These are phyloP conservation scores for Apiotrichum mycotoxinovorans DNA, from an alignment of 1,284 basidiomycete species.

Conservation along the genomic window DNA sequence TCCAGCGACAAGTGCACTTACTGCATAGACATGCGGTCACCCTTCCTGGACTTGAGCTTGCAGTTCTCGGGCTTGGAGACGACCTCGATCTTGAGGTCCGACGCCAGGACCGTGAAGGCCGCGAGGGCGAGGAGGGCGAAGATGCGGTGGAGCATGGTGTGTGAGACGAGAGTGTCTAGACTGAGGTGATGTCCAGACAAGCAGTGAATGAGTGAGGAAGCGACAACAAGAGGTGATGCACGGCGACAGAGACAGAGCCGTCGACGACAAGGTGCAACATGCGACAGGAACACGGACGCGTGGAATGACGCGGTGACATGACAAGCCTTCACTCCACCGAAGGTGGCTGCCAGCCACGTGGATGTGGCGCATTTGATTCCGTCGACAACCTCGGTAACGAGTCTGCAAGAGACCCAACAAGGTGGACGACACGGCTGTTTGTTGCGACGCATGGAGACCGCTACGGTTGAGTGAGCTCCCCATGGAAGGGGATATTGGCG, in stretches of 20 bases:
- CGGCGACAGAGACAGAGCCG: too few relatives aligned
- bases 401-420: background rate
- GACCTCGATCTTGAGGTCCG: constrained; percentile 47
- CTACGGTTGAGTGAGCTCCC: too few relatives aligned
- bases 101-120: constrained; percentile 8
- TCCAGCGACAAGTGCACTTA: constrained; percentile 31
- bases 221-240: too few relatives aligned
- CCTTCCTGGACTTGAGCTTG: constrained; percentile 52
- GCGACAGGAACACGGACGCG: too few relatives aligned
- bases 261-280: too few relatives aligned
- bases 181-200: background rate
- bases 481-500: too few relatives aligned
- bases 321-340: too few relatives aligned
- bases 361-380: too few relatives aligned
- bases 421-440: too few relatives aligned
- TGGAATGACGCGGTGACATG: too few relatives aligned
- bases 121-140: constrained; percentile 14
- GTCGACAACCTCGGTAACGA: too few relatives aligned
- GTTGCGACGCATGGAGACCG: too few relatives aligned
- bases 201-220: background rate
- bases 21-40: constrained; percentile 55
- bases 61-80: constrained; percentile 51
- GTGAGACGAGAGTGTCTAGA: background rate
- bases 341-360: background rate
- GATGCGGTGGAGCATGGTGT: constrained; percentile 14